Evolutionary conservation across 805 yeast species (phyloP).

Genomic region (Zygosaccharomyces kombuchaensis): DNA sequence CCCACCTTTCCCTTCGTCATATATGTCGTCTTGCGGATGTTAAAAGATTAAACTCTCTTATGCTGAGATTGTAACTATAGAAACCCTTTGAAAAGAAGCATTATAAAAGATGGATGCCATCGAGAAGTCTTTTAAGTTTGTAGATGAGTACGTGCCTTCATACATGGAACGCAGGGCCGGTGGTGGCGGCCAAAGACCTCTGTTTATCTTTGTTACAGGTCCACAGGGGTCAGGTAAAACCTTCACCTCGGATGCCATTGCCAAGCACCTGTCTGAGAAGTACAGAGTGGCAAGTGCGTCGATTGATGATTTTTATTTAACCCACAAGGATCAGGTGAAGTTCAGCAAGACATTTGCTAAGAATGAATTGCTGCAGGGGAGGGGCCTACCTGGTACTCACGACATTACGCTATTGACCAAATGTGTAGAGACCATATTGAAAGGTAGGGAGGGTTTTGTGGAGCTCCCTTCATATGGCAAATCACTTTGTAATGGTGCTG

Average conservation of each 20-base stretch:
- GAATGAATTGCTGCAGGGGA: conserved; percentile 60
- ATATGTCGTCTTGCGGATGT: no score
- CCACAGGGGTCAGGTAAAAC: conserved; percentile 83
- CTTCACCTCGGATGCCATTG: conserved; percentile 45
- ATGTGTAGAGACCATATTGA: conserved; percentile 34
- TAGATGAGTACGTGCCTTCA: conserved; percentile 20
- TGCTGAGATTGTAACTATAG: neutral
- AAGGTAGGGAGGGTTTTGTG: conserved; percentile 31
- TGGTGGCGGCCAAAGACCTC: conserved; percentile 31
- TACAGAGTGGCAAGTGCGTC: conserved; percentile 51
- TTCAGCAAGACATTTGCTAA: conserved; percentile 40
- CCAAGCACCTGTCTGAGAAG: conserved; percentile 30
- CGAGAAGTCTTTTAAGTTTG: conserved; percentile 14
- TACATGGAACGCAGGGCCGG: conserved; percentile 19
- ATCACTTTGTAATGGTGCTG: conserved; percentile 63
- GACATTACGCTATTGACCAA: conserved; percentile 44
- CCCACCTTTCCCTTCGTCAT: no score
- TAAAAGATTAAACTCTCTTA: no score
- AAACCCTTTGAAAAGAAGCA: neutral
- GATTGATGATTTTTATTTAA: conserved; percentile 81
- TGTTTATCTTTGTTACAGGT: conserved; percentile 57
- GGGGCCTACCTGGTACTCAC: conserved; percentile 95
- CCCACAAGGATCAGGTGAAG: conserved; percentile 53
- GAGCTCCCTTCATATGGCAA: conserved; percentile 74
- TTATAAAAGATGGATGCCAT: neutral